phyloP scores from a whole-genome alignment of 257 asterid genomes.

The Haberlea rhodopensis region DNA sequence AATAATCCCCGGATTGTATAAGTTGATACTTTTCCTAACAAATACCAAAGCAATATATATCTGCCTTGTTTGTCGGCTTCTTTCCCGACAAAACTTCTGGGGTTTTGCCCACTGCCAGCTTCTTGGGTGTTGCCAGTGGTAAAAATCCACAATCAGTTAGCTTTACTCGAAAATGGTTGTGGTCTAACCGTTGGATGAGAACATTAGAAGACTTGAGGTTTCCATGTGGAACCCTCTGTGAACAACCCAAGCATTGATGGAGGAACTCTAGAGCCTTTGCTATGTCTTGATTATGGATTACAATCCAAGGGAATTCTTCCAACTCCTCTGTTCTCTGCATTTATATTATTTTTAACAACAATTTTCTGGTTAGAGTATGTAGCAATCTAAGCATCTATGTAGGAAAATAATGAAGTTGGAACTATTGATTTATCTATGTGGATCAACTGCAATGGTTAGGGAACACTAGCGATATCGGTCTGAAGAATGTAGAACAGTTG shows the following conservation, averaged over 20 bases:
- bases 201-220: slow-evolving; percentile 66
- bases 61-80: slow-evolving; percentile 51
- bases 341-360: neutral
- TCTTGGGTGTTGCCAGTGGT: slow-evolving; percentile 36
- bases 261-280: slow-evolving; percentile 53
- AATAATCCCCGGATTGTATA: no score
- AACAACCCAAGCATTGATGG: slow-evolving; percentile 37
- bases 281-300: slow-evolving; percentile 56
- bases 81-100: slow-evolving; percentile 50
- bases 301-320: slow-evolving; percentile 49
- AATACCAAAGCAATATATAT: slow-evolving; percentile 70
- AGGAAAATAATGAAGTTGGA: neutral
- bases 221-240: slow-evolving; percentile 54
- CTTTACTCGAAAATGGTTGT: slow-evolving; percentile 31
- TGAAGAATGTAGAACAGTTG: neutral
- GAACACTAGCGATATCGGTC: no score
- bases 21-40: no score
- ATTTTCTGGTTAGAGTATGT: neutral
- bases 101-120: slow-evolving; percentile 43
- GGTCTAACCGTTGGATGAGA: slow-evolving; percentile 26
- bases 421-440: neutral
- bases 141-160: slow-evolving; percentile 64
- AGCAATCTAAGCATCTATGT: neutral
- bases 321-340: slow-evolving; percentile 49
- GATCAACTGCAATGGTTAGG: neutral